Conservation (phyloP, 441 rosid species). For the Euphorbia corollata region DNA sequence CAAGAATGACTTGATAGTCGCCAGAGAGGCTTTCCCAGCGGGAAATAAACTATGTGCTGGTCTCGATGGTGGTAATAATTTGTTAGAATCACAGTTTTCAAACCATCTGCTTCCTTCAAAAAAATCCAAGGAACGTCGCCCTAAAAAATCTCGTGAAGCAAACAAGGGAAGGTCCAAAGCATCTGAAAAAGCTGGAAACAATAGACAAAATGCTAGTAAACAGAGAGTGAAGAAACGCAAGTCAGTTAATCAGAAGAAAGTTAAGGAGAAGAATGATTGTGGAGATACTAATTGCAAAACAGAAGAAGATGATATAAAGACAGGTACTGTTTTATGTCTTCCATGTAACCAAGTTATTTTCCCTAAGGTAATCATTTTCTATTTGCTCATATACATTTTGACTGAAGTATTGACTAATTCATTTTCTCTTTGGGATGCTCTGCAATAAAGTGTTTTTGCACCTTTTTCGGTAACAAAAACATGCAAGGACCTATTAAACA, state of each 20-base stretch:
- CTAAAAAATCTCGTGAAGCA: slow-evolving; percentile 41
- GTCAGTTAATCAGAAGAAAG: slow-evolving; percentile 30
- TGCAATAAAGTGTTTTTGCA: background rate
- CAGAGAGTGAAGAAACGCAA: slow-evolving; percentile 31
- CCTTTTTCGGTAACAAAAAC: background rate
- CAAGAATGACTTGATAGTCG: slow-evolving; percentile 24
- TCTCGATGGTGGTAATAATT: slow-evolving; percentile 18
- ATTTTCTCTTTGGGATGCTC: background rate
- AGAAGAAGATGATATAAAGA: slow-evolving; percentile 35
- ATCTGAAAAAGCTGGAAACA: slow-evolving; percentile 36
- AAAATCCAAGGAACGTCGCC: slow-evolving; percentile 27
- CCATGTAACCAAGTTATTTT: slow-evolving; percentile 5
- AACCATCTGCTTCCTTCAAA: slow-evolving; percentile 28
- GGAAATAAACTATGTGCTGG: slow-evolving; percentile 14
- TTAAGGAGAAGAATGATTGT: slow-evolving; percentile 27
- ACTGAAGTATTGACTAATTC: background rate
- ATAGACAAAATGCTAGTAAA: slow-evolving; percentile 32
- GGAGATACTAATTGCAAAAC: slow-evolving; percentile 24
- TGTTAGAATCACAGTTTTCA: slow-evolving; percentile 25
- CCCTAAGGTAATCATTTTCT: background rate
- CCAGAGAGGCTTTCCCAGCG: slow-evolving; percentile 21
- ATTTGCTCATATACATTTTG: background rate
- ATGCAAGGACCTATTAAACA: background rate
- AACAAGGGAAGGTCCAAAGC: slow-evolving; percentile 42
- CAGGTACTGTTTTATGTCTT: slow-evolving; percentile 40